phyloP scores from a whole-genome alignment of 768 basidiomycete species.

The Trametes meyenii region DNA sequence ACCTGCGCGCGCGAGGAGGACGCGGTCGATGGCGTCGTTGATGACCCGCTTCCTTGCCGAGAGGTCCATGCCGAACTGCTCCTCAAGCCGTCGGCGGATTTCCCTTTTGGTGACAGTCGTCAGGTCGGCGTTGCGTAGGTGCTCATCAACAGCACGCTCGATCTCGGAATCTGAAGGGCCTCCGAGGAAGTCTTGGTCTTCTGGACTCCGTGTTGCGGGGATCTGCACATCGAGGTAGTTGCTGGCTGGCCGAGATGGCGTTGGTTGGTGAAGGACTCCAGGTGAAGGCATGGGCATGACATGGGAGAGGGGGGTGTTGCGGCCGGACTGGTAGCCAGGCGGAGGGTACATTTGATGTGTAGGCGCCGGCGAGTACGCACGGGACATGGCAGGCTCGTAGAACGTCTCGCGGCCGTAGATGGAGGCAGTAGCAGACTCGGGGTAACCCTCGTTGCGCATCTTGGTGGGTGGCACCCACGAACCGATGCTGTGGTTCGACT shows the following conservation, averaged over 20 bases:
- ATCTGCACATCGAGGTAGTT: constrained; percentile 79
- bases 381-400: constrained; percentile 67
- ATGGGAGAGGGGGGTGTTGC: constrained; percentile 55
- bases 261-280: constrained; percentile 56
- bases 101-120: constrained; percentile 92
- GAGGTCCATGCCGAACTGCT: constrained; percentile 78
- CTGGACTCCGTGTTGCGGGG: constrained; percentile 55
- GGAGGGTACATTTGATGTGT: constrained; percentile 62
- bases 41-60: constrained; percentile 70
- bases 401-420: constrained; percentile 86
- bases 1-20: constrained; percentile 56
- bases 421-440: constrained; percentile 77
- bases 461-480: constrained; percentile 87
- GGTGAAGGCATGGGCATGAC: constrained; percentile 14
- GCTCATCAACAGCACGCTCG: constrained; percentile 71
- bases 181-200: constrained; percentile 50
- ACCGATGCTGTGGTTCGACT: constrained; percentile 93
- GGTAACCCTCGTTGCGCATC: constrained; percentile 70
- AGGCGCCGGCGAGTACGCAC: constrained; percentile 71
- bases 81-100: constrained; percentile 82
- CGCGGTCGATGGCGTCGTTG: constrained; percentile 77
- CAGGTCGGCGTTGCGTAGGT: constrained; percentile 80
- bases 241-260: constrained; percentile 70
- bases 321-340: constrained; percentile 76
- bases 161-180: constrained; percentile 70